Base-by-base conservation (phyloP, 1,139 yeast species). In the Lodderomyces parapsilosis region DNA sequence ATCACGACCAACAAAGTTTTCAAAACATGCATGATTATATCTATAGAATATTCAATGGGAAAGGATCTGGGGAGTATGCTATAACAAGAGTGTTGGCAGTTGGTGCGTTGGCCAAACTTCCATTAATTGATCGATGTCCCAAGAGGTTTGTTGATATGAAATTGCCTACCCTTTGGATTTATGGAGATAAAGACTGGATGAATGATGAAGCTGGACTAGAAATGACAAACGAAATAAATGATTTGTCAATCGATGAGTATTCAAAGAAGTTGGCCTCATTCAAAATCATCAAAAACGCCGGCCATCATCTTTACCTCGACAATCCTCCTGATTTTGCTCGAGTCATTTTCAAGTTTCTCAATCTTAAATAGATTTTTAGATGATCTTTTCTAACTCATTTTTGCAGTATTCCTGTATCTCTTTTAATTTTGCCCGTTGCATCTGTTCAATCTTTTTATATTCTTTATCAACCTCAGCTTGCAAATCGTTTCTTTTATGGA, bases 231-330 rank as follows among this genome's bases (percentile, higher is more conserved):
- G 76, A 71, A 45, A 71, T 71, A 40, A 72, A 72, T 46, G 44
- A 55, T n/a, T 53, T 69, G 41, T 54, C 74, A 0, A 44, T 47
- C 11, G 47, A 49, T 6, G 43, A 46, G 9, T 42, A 48, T 40
- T 34, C 43, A 18, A 46, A 50, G 38, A 46, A 51, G 13, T 51
- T 66, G 40, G 69, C 75, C 2, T 38, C 50, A 5, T 81, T 76
- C 46, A 63, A 62, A 13, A 66, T 78, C 8, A 66, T 86, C 1
- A 58, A 69, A 2, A 66, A 76, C 41, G 81, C 91, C 1, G 93
- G 96, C 0, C 96, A 88, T 58, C 93, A 88, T 60, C 61, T 88
- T 44, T 86, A 86, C 54, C 64, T 88, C 47, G 96, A 88, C 59
- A 87, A 88, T 50, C 83, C 85, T 5, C 53, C 51, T 6, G 58